phyloP scores from a whole-genome alignment of 805 yeast species.

The Saturnispora galanensis region DNA sequence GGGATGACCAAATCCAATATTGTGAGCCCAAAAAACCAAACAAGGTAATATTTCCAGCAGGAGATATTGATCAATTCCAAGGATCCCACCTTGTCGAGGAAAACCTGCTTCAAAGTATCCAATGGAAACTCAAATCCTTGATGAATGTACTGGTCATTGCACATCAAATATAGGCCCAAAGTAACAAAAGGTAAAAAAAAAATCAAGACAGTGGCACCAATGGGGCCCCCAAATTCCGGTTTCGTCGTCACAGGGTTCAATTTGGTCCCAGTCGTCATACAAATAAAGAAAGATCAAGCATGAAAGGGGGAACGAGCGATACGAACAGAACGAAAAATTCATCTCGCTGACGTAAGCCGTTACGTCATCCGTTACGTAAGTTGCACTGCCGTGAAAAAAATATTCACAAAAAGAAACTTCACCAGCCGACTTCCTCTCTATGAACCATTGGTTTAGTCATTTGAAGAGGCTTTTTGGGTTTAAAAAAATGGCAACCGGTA shows the following conservation, averaged over 20 bases:
- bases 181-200: conserved; percentile 59
- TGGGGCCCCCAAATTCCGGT: conserved; percentile 67
- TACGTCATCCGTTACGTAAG: too few species aligned
- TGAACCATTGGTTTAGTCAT: not conserved
- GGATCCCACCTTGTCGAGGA: conserved; percentile 12
- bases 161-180: conserved; percentile 45
- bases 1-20: conserved; percentile 57
- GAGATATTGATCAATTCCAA: conserved; percentile 31
- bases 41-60: conserved; percentile 54
- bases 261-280: conserved; percentile 7
- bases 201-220: conserved; percentile 63
- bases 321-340: too few species aligned
- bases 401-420: not conserved
- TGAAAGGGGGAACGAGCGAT: too few species aligned
- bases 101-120: conserved; percentile 22
- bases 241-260: conserved; percentile 66
- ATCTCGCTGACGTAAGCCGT: too few species aligned
- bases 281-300: too few species aligned
- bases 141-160: conserved; percentile 50
- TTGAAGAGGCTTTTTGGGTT: not conserved
- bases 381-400: not conserved
- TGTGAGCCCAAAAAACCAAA: conserved; percentile 65
- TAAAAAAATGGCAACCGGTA: not conserved
- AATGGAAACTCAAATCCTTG: conserved; percentile 39
- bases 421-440: not conserved